Percentiles rank a stretch among this genome's conserved stretches.
phyloP scores from a whole-genome alignment of 1,284 basidiomycete species.

The Gomphus sp. region DNA sequence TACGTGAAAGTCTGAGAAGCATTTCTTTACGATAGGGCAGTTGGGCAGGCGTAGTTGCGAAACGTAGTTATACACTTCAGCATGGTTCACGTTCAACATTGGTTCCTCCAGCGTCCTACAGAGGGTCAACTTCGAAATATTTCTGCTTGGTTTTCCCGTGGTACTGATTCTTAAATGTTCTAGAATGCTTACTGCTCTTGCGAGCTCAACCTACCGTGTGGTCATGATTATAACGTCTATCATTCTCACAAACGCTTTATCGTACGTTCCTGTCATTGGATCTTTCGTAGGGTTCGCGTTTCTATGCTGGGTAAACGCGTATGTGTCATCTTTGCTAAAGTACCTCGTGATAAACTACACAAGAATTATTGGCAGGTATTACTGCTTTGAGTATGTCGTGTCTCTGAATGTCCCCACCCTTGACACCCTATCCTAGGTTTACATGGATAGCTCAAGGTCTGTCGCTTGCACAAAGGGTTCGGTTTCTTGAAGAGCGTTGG shows the following conservation, averaged over 20 bases:
- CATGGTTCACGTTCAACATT: conserved; percentile 47
- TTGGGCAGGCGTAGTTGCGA: conserved; percentile 66
- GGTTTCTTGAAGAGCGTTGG: conserved; percentile 78
- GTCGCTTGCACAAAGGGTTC: conserved; percentile 55
- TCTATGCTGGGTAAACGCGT: conserved; percentile 79
- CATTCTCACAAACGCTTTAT: conserved; percentile 55
- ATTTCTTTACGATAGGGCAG: conserved; percentile 38
- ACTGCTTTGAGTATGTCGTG: conserved; percentile 72
- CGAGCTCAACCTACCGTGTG: conserved; percentile 67
- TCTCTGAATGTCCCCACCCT: background rate
- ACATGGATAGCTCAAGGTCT: conserved; percentile 69
- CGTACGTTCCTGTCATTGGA: conserved; percentile 56
- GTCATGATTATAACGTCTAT: conserved; percentile 75
- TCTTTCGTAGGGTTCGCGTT: conserved; percentile 53
- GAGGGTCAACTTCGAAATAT: conserved; percentile 25
- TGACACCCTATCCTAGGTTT: conserved; percentile 36
- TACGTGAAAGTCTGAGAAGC: background rate
- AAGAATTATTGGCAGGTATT: conserved; percentile 47
- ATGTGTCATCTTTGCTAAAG: conserved; percentile 26
- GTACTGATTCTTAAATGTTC: background rate
- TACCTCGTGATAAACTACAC: conserved; percentile 1
- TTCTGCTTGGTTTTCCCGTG: background rate
- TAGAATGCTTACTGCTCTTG: conserved; percentile 54
- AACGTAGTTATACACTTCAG: conserved; percentile 56
- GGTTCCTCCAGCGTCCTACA: conserved; percentile 43